Evolutionary conservation across 148 eudicot species (phyloP).

Genomic region (Linanthus parryae): DNA sequence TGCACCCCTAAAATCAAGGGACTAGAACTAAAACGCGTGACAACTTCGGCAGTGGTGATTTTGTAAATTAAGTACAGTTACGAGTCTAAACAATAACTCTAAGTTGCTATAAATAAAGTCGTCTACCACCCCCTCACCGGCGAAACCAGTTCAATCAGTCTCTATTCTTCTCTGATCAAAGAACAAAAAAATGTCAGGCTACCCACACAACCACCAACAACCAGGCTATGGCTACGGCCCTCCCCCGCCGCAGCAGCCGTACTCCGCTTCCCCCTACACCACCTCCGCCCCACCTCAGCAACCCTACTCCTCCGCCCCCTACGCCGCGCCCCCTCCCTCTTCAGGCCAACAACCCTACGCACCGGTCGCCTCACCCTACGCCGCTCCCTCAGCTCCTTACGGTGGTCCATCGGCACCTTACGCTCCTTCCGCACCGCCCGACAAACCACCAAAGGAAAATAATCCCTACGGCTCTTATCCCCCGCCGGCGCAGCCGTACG

Average conservation of each 20-base stretch:
- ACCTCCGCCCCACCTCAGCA: constrained; percentile 26
- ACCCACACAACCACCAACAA: not conserved
- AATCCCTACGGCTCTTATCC: constrained; percentile 13
- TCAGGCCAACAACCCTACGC: not conserved
- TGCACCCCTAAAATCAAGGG: too few relatives aligned
- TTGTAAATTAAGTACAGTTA: too few relatives aligned
- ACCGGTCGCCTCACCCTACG: constrained; percentile 6
- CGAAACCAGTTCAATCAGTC: too few relatives aligned
- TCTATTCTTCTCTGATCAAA: not conserved
- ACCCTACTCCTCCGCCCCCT: constrained; percentile 25
- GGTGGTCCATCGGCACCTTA: not conserved
- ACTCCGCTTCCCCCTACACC: constrained; percentile 14
- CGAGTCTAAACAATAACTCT: too few relatives aligned
- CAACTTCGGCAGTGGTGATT: too few relatives aligned
- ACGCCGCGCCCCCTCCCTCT: constrained; percentile 5
- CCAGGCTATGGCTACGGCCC: not conserved
- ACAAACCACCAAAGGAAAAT: constrained; percentile 26
- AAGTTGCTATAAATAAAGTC: too few relatives aligned
- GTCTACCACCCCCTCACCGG: too few relatives aligned
- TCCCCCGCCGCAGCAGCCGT: constrained; percentile 11
- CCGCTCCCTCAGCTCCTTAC: constrained; percentile 6
- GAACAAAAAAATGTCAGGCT: not conserved
- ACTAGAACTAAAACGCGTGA: too few relatives aligned
- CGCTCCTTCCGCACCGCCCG: not conserved
- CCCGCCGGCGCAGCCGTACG: constrained; percentile 28